phyloP scores from a whole-genome alignment of 306 rosid genomes.

The Heteromeles arbutifolia region DNA sequence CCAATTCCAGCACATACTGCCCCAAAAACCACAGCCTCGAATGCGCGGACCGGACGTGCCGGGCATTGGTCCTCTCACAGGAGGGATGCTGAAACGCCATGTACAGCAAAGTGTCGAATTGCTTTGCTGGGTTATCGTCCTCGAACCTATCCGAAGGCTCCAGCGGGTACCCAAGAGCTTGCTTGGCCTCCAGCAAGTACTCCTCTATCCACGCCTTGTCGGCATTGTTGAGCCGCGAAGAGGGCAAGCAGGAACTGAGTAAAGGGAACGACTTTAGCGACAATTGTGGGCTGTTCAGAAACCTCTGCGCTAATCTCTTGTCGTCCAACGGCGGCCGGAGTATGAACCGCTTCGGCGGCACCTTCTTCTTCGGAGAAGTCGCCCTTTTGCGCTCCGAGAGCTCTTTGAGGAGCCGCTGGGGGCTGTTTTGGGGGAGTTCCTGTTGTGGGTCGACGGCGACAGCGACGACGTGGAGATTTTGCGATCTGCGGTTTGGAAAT shows the following conservation, averaged over 20 bases:
- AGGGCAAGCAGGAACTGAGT: conserved; percentile 79
- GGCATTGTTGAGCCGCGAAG: conserved; percentile 72
- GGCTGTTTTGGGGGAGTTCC: conserved; percentile 65
- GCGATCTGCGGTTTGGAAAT: conserved; percentile 15
- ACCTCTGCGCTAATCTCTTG: conserved; percentile 62
- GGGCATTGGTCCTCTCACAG: conserved; percentile 66
- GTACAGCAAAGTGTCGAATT: conserved; percentile 73
- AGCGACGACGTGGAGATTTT: conserved; percentile 34
- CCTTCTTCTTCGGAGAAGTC: conserved; percentile 65
- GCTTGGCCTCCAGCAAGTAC: conserved; percentile 87
- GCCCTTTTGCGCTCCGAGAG: conserved; percentile 73
- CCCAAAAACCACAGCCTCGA: conserved; percentile 81
- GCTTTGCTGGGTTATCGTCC: conserved; percentile 85
- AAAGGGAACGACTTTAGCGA: conserved; percentile 79
- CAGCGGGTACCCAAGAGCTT: conserved; percentile 85
- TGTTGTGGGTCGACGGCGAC: conserved; percentile 63
- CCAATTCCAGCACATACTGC: conserved; percentile 77
- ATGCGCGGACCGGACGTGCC: conserved; percentile 79
- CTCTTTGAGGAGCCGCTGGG: conserved; percentile 84
- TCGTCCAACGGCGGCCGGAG: conserved; percentile 84
- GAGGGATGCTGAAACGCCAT: conserved; percentile 97
- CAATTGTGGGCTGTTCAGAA: conserved; percentile 83
- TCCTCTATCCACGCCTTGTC: conserved; percentile 85
- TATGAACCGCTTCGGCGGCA: conserved; percentile 60
- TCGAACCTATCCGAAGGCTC: conserved; percentile 65